These are phyloP conservation scores for Mucor velutinosus DNA, from an alignment of 371 early-diverging fungal genomes.

Conservation along the genomic window DNA sequence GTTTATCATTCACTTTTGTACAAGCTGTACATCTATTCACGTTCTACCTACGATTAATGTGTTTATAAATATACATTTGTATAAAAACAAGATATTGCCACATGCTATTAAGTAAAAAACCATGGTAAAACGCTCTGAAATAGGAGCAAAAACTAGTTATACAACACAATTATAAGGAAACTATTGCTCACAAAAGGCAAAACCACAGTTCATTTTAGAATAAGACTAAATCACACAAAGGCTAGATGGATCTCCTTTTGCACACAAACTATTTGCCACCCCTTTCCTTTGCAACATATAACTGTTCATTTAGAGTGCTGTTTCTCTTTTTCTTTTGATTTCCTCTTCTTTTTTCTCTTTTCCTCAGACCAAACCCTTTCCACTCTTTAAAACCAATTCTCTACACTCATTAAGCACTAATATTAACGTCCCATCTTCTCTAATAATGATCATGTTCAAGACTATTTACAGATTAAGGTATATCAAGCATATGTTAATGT, in stretches of 20 bases:
- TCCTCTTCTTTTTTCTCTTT: neutral
- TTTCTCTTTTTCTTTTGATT: neutral
- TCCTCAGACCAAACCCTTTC: conserved; percentile 12
- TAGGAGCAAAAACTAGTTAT: conserved; percentile 1
- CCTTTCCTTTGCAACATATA: conserved; percentile 8
- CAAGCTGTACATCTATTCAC: neutral
- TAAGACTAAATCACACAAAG: conserved; percentile 8
- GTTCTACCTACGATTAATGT: neutral
- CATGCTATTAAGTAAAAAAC: conserved; percentile 1
- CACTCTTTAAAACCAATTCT: conserved; percentile 6
- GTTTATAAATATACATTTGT: neutral
- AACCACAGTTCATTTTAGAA: conserved; percentile 19
- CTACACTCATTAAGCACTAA: conserved; percentile 1
- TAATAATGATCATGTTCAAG: conserved; percentile 13
- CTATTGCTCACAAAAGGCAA: neutral
- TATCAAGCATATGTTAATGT: neutral
- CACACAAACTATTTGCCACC: conserved; percentile 7
- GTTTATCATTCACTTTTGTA: neutral
- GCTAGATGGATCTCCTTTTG: neutral
- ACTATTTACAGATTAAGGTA: conserved; percentile 24
- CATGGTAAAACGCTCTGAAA: neutral
- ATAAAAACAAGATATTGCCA: neutral
- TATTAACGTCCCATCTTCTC: neutral
- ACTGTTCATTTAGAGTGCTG: neutral
- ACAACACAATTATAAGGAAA: neutral